phyloP scores from a whole-genome alignment of 169 alveolate genomes.

The Cryptosporidium ubiquitum region DNA sequence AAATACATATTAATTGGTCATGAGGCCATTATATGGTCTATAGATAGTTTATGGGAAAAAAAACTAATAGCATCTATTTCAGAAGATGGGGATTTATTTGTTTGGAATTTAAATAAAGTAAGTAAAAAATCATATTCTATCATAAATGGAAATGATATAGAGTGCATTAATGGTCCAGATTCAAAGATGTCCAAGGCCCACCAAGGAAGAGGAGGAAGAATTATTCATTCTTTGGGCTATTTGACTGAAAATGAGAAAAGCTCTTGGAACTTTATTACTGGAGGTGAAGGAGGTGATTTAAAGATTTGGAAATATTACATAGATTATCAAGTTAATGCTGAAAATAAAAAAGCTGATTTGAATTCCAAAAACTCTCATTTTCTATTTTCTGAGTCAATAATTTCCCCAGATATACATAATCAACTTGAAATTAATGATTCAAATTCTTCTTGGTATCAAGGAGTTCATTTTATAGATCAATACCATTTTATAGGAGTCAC shows the following conservation, averaged over 20 bases:
- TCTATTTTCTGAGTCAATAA: background rate
- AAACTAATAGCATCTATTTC: conserved; percentile 31
- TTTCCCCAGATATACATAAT: background rate
- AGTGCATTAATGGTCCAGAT: background rate
- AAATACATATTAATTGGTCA: conserved; percentile 19
- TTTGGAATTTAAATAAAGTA: conserved; percentile 7
- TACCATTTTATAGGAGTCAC: conserved; percentile 19
- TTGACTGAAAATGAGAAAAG: too few relatives aligned
- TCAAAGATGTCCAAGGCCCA: conserved; percentile 17
- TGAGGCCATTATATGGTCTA: conserved; percentile 57
- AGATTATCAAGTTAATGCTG: background rate
- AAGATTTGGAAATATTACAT: conserved; percentile 38
- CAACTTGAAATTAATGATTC: background rate
- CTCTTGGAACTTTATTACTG: conserved; percentile 11
- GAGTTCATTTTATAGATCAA: conserved; percentile 19
- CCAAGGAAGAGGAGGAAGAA: conserved; percentile 70
- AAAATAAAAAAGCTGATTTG: background rate
- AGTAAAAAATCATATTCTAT: background rate
- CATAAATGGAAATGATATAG: background rate
- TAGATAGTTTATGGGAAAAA: conserved; percentile 55
- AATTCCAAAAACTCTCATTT: background rate
- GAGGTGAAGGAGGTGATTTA: conserved; percentile 69
- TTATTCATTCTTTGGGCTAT: background rate
- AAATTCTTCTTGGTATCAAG: conserved; percentile 42
- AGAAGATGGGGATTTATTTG: conserved; percentile 50